Conservation (phyloP, 345 rosid genomes). For the Rhizophora mangle region DNA sequence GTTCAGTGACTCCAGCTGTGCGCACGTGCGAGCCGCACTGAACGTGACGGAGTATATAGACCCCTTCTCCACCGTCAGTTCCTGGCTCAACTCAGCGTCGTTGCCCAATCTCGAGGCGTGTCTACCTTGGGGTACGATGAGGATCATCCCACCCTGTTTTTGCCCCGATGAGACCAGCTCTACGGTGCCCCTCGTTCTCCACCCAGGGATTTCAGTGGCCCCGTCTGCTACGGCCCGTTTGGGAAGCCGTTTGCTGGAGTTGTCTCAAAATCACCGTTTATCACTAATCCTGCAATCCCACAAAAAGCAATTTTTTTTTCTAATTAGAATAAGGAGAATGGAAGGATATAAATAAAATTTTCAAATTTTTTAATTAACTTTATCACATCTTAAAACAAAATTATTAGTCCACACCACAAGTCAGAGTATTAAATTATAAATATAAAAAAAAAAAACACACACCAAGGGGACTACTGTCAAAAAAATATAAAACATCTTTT, state of each 20-base stretch:
- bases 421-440: too few relatives aligned
- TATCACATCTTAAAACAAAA: too few relatives aligned
- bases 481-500: too few relatives aligned
- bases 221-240: conserved; percentile 48
- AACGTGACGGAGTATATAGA: conserved; percentile 75
- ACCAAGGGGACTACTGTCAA: too few relatives aligned
- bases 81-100: conserved; percentile 93
- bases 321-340: too few relatives aligned
- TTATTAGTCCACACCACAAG: too few relatives aligned
- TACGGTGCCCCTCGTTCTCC: conserved; percentile 68
- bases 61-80: conserved; percentile 80
- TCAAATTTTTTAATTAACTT: too few relatives aligned
- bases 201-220: conserved; percentile 55
- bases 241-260: conserved; percentile 67
- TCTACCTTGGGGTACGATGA: conserved; percentile 77
- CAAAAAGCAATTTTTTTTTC: not conserved
- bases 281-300: conserved; percentile 47
- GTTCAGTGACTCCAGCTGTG: conserved; percentile 85
- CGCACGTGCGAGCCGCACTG: conserved; percentile 99
- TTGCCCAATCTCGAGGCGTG: conserved; percentile 89
- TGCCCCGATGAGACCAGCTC: conserved; percentile 81
- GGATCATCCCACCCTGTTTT: conserved; percentile 97
- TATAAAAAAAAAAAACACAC: too few relatives aligned
- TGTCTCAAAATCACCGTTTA: conserved; percentile 81
- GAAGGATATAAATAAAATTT: too few relatives aligned